A percentile compares a stretch with the other conserved stretches of the same genome.
Evolutionary conservation across 495 filamentous ascomycete species (phyloP).

Genomic region (Paragyromitra xinjiangensis): DNA sequence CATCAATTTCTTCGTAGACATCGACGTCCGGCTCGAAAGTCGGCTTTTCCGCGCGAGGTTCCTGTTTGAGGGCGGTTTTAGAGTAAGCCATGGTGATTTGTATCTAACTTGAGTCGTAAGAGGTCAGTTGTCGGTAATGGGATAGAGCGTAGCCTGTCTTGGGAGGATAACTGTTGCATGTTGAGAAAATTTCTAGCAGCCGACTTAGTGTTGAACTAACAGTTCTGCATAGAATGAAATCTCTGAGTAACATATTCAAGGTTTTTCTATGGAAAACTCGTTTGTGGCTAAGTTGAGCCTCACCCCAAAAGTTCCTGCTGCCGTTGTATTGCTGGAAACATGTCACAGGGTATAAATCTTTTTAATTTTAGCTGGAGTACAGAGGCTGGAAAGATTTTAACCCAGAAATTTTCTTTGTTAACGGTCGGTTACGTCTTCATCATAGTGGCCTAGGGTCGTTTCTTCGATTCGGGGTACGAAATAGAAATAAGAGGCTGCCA

Average conservation of each 20-base stretch:
- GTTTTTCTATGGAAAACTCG: too few relatives aligned
- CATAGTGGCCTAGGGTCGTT: too few relatives aligned
- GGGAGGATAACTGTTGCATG: not conserved
- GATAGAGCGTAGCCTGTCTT: not conserved
- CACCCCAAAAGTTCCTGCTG: too few relatives aligned
- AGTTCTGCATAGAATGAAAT: not conserved
- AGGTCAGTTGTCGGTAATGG: not conserved
- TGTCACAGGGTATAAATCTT: too few relatives aligned
- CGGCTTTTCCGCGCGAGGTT: not conserved
- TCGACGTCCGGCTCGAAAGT: constrained; percentile 10
- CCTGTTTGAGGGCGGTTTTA: not conserved
- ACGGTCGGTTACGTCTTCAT: too few relatives aligned
- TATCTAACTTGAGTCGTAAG: not conserved
- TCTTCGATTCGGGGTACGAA: too few relatives aligned
- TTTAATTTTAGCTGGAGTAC: too few relatives aligned
- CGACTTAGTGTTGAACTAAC: not conserved
- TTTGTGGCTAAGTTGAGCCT: too few relatives aligned
- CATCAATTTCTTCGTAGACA: constrained; percentile 53
- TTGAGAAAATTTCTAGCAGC: not conserved
- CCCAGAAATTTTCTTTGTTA: too few relatives aligned
- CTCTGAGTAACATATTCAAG: too few relatives aligned
- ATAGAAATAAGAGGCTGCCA: not conserved
- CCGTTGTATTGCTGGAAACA: too few relatives aligned
- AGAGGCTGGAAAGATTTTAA: too few relatives aligned
- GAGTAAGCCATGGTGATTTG: constrained; percentile 8